These are phyloP conservation scores for Bidens hawaiensis DNA, from an alignment of 140 eudicot species.

Conservation along the genomic window DNA sequence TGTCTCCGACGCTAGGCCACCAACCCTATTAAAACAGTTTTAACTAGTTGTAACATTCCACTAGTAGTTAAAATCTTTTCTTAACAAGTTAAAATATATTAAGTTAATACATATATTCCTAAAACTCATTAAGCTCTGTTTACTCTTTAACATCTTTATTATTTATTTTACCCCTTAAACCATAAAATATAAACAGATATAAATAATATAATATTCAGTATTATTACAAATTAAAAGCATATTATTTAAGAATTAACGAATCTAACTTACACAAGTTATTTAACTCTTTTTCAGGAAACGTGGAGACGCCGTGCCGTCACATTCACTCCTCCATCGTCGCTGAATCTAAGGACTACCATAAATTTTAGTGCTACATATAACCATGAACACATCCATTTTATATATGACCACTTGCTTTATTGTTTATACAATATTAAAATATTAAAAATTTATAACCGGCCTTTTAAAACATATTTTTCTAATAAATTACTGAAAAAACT, in stretches of 20 bases:
- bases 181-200: not conserved
- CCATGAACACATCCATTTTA: slow-evolving; percentile 15
- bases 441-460: not conserved
- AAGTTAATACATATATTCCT: too few relatives aligned
- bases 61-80: not conserved
- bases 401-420: not conserved
- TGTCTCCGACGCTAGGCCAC: too few relatives aligned
- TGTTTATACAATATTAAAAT: not conserved
- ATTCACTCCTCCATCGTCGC: slow-evolving; percentile 33
- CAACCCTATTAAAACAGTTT: too few relatives aligned
- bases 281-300: slow-evolving; percentile 17
- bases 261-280: slow-evolving; percentile 5
- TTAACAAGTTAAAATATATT: too few relatives aligned
- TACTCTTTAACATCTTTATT: too few relatives aligned
- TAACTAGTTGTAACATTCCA: too few relatives aligned
- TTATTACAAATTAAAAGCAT: not conserved
- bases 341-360: slow-evolving; percentile 35
- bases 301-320: slow-evolving; percentile 47
- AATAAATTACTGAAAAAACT: too few relatives aligned
- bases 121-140: too few relatives aligned
- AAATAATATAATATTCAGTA: not conserved
- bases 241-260: not conserved
- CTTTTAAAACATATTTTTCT: not conserved
- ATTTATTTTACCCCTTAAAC: not conserved
- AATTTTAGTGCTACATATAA: slow-evolving; percentile 32